Evolutionary conservation across 2,329 filamentous ascomycete genomes (phyloP).

Genomic region (Hymenoscyphus fraxineus): DNA sequence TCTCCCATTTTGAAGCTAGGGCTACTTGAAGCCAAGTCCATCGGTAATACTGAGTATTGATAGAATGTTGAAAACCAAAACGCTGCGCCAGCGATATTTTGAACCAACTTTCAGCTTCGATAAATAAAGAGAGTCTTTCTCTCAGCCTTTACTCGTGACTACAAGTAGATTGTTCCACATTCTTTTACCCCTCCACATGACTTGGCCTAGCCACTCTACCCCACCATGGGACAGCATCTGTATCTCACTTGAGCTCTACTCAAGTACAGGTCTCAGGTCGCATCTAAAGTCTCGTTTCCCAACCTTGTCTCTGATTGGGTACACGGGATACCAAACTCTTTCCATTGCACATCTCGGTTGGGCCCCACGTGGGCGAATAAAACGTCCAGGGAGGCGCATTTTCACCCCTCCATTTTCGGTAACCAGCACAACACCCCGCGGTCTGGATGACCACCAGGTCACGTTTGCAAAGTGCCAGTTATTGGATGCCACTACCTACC

Average conservation of each 20-base stretch:
- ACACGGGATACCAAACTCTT: neutral
- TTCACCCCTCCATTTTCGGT: neutral
- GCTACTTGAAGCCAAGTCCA: neutral
- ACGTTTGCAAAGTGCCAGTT: neutral
- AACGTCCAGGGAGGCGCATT: slow-evolving; percentile 19
- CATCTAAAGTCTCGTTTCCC: slow-evolving; percentile 12
- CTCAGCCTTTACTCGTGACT: neutral
- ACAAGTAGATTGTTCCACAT: neutral
- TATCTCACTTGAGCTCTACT: neutral
- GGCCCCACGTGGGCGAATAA: slow-evolving; percentile 22
- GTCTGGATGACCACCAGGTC: neutral
- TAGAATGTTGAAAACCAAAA: too few relatives aligned
- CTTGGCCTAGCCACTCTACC: neutral
- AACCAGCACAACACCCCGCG: neutral
- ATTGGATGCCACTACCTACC: neutral
- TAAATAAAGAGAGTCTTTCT: neutral
- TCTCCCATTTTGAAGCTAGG: neutral
- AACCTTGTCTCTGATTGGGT: slow-evolving; percentile 11
- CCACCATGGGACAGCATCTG: neutral
- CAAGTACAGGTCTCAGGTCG: neutral
- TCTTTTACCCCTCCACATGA: neutral
- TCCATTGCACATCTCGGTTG: neutral
- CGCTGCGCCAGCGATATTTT: too few relatives aligned
- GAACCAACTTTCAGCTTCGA: neutral
- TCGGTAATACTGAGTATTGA: neutral